Evolutionary conservation across 805 yeast species (phyloP), one percentile per base, ranked within the genome.

Genomic region (Zygoascus tannicola): DNA sequence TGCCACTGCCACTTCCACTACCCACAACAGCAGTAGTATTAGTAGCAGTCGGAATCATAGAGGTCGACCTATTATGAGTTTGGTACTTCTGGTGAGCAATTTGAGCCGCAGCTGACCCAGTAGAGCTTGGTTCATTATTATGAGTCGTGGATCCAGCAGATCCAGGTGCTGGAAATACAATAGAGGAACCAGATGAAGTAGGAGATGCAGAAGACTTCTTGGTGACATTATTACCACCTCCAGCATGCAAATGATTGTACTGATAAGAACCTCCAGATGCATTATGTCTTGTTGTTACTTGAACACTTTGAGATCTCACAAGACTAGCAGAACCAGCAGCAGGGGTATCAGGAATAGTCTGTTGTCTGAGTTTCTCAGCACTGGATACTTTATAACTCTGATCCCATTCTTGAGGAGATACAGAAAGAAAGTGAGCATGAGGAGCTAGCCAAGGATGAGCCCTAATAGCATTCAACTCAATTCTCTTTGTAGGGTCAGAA

Each of bases 361-460:
- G 40, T n/a, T 37, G 40, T 20, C 40, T 20, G 35, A 36, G 20
- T 5, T 39, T 39, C 22, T 33, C 36, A n/a, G 38, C 43, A 2
- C 38, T 16, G 38, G 16, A 22, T 16, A 40, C 39, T 41, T 44
- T 43, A 40, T 49, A 50, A 18, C 51, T 50, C 37, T 69, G 69
- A 60, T 90, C 97, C 97, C 97, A 92, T 59, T 90, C 96, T 2
- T 75, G 72, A 35, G 95, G 95, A 16, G 90, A 75, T 23, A 87
- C 81, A 0, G 92, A 77, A 51, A 92, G 67, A 66, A 88, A 83
- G 52, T 80, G 80, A 12, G 80, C 78, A 65, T 90, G 87, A 2
- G 86, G 82, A n/a, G 81, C 68, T 44, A 92, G 63, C 98, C 98
- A 90, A 22, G 83, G 77, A 62, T 90, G 98, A 22, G 77, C 69